phyloP scores from a whole-genome alignment of 805 yeast species.

The Candida loeiensis region DNA sequence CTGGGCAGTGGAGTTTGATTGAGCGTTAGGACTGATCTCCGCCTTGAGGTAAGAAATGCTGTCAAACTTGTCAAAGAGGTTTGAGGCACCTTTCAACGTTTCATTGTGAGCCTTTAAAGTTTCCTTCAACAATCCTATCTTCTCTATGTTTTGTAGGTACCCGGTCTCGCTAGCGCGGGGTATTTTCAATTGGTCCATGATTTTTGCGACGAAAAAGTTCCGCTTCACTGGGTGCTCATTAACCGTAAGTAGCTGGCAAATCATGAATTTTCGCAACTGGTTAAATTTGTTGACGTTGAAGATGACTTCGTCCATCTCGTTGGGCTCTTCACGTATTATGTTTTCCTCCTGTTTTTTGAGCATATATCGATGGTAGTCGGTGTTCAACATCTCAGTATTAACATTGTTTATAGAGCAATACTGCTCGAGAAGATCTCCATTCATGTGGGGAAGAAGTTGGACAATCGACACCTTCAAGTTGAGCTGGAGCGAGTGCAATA shows the following conservation, averaged over 20 bases:
- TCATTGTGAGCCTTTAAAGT: constrained; percentile 24
- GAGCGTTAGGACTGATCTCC: too few species aligned
- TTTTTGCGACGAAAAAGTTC: constrained; percentile 31
- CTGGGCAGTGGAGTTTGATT: neutral
- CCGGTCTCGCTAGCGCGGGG: neutral
- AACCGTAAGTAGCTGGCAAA: constrained; percentile 37
- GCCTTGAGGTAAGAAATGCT: neutral
- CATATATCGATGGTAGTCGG: constrained; percentile 2
- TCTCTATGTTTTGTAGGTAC: constrained; percentile 13
- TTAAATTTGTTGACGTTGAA: constrained; percentile 27
- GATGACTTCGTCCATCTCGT: constrained; percentile 9
- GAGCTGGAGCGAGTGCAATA: constrained; percentile 26
- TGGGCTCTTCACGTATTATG: neutral
- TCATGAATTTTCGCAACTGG: constrained; percentile 33
- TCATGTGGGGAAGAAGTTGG: constrained; percentile 28
- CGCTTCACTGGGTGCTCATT: constrained; percentile 24
- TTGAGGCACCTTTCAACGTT: constrained; percentile 19
- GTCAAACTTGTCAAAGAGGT: constrained; percentile 28
- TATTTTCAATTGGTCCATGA: constrained; percentile 18
- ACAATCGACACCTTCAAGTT: constrained; percentile 27
- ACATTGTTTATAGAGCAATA: constrained; percentile 38
- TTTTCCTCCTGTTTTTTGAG: constrained; percentile 12
- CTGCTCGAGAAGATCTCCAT: constrained; percentile 38
- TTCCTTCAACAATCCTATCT: constrained; percentile 17
- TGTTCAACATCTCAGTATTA: constrained; percentile 18